Percentiles rank a stretch among this genome's conserved stretches.
Evolutionary conservation across 345 rosid species (phyloP).

Genomic region (Cardamine occulta): DNA sequence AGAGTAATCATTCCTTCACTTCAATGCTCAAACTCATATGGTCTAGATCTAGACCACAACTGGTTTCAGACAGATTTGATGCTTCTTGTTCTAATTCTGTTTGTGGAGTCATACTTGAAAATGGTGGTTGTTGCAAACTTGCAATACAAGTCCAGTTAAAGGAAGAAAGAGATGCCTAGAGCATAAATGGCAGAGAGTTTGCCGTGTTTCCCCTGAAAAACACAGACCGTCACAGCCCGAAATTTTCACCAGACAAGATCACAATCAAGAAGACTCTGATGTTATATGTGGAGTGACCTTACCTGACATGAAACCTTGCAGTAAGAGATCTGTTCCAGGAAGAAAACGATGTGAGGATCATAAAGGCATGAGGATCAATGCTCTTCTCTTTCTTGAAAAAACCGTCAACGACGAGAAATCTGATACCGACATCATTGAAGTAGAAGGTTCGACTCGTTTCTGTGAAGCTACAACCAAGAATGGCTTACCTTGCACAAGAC

Average conservation of each 20-base stretch:
- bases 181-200: slow-evolving; percentile 64
- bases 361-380: too few relatives aligned
- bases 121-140: slow-evolving; percentile 61
- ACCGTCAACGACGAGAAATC: slow-evolving; percentile 15
- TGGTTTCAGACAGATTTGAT: slow-evolving; percentile 43
- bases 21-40: slow-evolving; percentile 53
- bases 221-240: slow-evolving; percentile 21
- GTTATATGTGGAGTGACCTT: slow-evolving; percentile 57
- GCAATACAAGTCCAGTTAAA: slow-evolving; percentile 46
- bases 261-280: slow-evolving; percentile 1
- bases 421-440: neutral
- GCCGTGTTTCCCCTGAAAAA: slow-evolving; percentile 37
- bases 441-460: neutral
- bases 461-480: slow-evolving; percentile 57
- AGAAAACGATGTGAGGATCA: too few relatives aligned
- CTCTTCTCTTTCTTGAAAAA: slow-evolving; percentile 6
- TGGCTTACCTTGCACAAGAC: slow-evolving; percentile 54
- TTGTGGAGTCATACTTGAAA: slow-evolving; percentile 60
- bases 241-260: slow-evolving; percentile 14
- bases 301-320: slow-evolving; percentile 12
- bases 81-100: slow-evolving; percentile 33
- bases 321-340: too few relatives aligned
- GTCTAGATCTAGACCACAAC: slow-evolving; percentile 58
- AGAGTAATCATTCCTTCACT: slow-evolving; percentile 34
- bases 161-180: slow-evolving; percentile 76